phyloP scores from a whole-genome alignment of 495 filamentous ascomycete species.

The Pseudevernia furfuracea region DNA sequence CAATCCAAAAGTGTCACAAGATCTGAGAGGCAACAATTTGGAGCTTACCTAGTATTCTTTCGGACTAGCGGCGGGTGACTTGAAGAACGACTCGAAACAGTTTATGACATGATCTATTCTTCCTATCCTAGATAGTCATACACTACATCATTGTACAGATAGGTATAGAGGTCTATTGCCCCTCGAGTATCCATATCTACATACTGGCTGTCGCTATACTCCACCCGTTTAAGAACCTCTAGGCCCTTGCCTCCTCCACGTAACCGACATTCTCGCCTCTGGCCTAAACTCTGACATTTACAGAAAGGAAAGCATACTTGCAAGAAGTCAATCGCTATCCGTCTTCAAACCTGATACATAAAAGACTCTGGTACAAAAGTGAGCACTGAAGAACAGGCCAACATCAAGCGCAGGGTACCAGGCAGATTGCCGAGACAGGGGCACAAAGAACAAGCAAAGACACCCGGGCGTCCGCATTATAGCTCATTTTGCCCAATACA shows the following conservation, averaged over 20 bases:
- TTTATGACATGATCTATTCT: neutral
- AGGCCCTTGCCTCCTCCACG: neutral
- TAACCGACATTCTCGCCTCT: conserved; percentile 14
- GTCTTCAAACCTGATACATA: neutral
- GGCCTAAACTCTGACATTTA: neutral
- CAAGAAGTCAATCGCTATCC: neutral
- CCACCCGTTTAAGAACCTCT: neutral
- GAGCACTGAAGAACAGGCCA: neutral
- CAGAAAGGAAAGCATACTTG: neutral
- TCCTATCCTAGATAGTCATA: neutral
- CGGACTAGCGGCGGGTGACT: conserved; percentile 1
- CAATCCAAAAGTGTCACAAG: neutral
- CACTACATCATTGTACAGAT: neutral
- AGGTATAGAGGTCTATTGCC: neutral
- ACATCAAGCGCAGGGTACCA: conserved; percentile 1
- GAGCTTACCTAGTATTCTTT: neutral
- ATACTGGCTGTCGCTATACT: neutral
- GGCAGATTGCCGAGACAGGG: conserved; percentile 1
- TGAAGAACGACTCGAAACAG: neutral
- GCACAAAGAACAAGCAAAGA: neutral
- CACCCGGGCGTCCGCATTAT: neutral
- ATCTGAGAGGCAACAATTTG: neutral
- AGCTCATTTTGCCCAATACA: neutral
- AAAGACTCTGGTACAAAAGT: neutral
- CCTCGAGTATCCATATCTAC: neutral